Percentiles rank a stretch among this genome's conserved stretches.
Conservation (phyloP, 2,329 filamentous ascomycete species). For the Aspergillus japonicus region DNA sequence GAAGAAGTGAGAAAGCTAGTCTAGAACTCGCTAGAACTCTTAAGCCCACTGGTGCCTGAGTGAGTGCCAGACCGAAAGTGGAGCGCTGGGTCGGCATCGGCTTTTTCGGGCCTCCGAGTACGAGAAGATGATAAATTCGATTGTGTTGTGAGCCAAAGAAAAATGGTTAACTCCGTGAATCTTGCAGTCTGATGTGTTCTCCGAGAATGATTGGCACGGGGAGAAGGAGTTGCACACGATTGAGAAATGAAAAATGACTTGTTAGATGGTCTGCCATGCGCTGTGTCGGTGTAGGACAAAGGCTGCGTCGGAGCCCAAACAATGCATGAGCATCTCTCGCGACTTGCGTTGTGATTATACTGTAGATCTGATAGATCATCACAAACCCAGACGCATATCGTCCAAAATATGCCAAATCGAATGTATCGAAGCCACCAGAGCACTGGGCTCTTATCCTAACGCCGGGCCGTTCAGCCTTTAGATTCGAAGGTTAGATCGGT, state of each 20-base stretch:
- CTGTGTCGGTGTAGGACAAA: neutral
- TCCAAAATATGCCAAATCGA: neutral
- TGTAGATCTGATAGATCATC: neutral
- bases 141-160: too few relatives aligned
- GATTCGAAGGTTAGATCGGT: neutral
- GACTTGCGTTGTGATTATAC: neutral
- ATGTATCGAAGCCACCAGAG: neutral
- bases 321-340: neutral
- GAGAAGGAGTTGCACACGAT: neutral
- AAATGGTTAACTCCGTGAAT: neutral
- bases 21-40: neutral
- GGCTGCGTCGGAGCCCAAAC: neutral
- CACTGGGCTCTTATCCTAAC: neutral
- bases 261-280: neutral
- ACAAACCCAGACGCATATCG: neutral
- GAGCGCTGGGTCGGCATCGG: neutral
- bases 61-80: neutral
- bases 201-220: neutral
- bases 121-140: neutral
- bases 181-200: neutral
- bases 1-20: neutral
- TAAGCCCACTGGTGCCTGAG: too few relatives aligned
- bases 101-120: neutral
- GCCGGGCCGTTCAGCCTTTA: neutral
- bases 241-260: neutral